Percentiles rank a stretch among this genome's conserved stretches.
Evolutionary conservation across 805 yeast species (phyloP).

Genomic region (Sugiyamaella americana): DNA sequence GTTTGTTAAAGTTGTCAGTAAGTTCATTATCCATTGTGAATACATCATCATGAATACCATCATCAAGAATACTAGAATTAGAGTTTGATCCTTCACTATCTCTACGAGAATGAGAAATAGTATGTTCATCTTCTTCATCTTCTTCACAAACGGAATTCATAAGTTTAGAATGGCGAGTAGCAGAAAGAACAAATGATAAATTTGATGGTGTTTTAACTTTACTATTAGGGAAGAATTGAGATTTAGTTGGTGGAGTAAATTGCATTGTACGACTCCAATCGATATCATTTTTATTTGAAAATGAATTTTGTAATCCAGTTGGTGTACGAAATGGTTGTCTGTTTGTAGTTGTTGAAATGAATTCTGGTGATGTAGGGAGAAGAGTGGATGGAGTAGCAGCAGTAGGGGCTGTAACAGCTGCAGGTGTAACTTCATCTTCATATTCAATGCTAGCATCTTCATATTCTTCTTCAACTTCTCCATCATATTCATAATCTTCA

Average conservation of each 20-base stretch:
- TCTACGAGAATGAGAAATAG: constrained; percentile 1
- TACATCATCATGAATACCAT: constrained; percentile 18
- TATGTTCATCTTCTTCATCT: constrained; percentile 6
- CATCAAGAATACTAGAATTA: constrained; percentile 7
- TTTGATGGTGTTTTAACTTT: constrained; percentile 12
- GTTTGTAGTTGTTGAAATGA: constrained; percentile 25
- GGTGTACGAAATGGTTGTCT: constrained; percentile 32
- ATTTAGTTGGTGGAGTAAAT: constrained; percentile 26
- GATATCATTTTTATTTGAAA: constrained; percentile 2
- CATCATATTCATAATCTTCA: not conserved
- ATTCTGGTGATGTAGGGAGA: not conserved
- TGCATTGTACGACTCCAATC: constrained; percentile 27
- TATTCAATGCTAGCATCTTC: too few relatives aligned
- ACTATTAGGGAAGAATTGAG: constrained; percentile 1
- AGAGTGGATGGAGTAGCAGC: not conserved
- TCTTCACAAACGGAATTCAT: constrained; percentile 7
- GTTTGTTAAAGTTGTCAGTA: constrained; percentile 7
- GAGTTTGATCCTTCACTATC: not conserved
- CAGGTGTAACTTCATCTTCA: constrained; percentile 4
- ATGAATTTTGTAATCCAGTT: constrained; percentile 10
- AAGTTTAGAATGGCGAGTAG: not conserved
- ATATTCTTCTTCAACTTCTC: constrained; percentile 2
- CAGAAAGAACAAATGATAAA: constrained; percentile 13
- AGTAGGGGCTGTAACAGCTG: not conserved
- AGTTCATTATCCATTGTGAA: constrained; percentile 22